Evolutionary conservation across 345 rosid genomes (phyloP).

Genomic region (Cardamine chenopodiifolia): DNA sequence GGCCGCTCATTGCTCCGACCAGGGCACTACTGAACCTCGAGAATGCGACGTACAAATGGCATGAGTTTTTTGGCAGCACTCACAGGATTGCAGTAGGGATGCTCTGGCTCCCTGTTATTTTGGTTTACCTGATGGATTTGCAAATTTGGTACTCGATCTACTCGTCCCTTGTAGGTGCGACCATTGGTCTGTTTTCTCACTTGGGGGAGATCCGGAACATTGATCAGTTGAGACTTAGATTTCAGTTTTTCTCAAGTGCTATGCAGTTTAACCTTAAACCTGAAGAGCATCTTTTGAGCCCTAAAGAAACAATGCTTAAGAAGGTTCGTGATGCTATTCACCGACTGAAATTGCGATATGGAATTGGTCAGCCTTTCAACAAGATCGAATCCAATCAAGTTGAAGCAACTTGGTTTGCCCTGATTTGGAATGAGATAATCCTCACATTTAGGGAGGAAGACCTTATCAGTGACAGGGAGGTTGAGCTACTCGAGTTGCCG

Average conservation of each 20-base stretch:
- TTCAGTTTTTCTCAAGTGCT: slow-evolving; percentile 91
- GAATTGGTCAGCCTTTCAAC: slow-evolving; percentile 75
- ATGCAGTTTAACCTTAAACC: slow-evolving; percentile 92
- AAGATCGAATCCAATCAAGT: slow-evolving; percentile 87
- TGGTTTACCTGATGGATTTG: slow-evolving; percentile 80
- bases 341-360: slow-evolving; percentile 76
- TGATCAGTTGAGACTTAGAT: slow-evolving; percentile 83
- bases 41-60: slow-evolving; percentile 56
- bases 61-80: slow-evolving; percentile 68
- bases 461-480: slow-evolving; percentile 68
- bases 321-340: slow-evolving; percentile 79
- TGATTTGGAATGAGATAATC: slow-evolving; percentile 90
- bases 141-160: slow-evolving; percentile 89
- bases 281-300: slow-evolving; percentile 52
- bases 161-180: slow-evolving; percentile 68
- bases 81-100: slow-evolving; percentile 58
- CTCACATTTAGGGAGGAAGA: slow-evolving; percentile 83
- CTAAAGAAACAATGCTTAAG: slow-evolving; percentile 67
- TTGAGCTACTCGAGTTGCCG: slow-evolving; percentile 80
- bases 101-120: slow-evolving; percentile 78
- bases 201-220: slow-evolving; percentile 91
- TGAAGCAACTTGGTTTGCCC: slow-evolving; percentile 81
- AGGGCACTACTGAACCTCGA: slow-evolving; percentile 51
- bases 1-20: slow-evolving; percentile 74
- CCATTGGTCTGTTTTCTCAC: slow-evolving; percentile 72